A percentile compares a stretch with the other conserved stretches of the same genome.
phyloP scores from a whole-genome alignment of 257 asterid genomes.

The Forsythia suspensa region DNA sequence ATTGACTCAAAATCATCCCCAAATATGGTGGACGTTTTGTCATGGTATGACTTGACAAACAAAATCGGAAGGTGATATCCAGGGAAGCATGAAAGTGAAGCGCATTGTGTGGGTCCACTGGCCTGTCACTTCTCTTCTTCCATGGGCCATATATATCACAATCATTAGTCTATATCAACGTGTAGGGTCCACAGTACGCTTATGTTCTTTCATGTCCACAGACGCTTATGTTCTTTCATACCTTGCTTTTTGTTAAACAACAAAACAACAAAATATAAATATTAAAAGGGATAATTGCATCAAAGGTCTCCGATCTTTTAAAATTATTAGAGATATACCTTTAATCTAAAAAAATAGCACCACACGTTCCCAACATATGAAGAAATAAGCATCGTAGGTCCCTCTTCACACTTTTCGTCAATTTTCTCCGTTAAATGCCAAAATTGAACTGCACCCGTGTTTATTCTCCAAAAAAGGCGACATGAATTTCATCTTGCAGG shows the following conservation, averaged over 20 bases:
- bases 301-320: no score
- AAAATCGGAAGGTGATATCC: neutral
- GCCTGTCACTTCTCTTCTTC: neutral
- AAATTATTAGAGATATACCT: no score
- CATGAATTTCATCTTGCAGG: no score
- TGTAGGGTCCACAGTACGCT: conserved; percentile 11
- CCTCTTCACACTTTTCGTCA: no score
- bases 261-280: neutral
- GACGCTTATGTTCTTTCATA: neutral
- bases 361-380: no score
- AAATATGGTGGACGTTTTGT: no score
- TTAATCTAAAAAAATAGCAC: no score
- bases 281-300: neutral
- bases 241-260: neutral
- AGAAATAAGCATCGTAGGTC: no score
- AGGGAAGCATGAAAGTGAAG: conserved; percentile 28
- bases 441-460: no score
- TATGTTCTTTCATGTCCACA: neutral
- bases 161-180: conserved; percentile 32
- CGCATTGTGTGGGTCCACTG: conserved; percentile 6
- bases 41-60: neutral
- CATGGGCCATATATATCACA: conserved; percentile 11
- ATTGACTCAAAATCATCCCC: neutral
- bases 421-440: no score
- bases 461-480: no score